Evolutionary conservation across 805 yeast genomes (phyloP).

Genomic region (Sugiyamaella lignohabitans): DNA sequence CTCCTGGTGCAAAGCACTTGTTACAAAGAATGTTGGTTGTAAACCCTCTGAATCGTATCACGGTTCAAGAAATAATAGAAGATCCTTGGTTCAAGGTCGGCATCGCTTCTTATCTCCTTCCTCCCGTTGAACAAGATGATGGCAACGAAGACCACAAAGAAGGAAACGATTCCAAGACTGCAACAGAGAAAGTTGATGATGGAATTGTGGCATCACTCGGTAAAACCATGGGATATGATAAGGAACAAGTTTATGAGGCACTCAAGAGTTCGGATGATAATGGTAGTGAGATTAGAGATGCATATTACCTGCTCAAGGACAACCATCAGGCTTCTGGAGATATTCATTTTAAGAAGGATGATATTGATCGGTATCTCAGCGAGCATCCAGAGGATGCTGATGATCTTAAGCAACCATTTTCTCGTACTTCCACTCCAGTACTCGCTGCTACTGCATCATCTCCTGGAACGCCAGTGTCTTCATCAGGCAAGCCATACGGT

Average conservation of each 20-base stretch:
- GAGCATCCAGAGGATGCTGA: conserved; percentile 12
- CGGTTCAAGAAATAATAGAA: conserved; percentile 85
- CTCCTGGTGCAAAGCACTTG: conserved; percentile 76
- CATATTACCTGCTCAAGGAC: conserved; percentile 73
- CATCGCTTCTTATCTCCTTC: conserved; percentile 71
- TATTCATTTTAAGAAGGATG: conserved; percentile 19
- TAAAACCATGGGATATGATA: conserved; percentile 82
- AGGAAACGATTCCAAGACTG: conserved; percentile 28
- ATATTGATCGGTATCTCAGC: conserved; percentile 16
- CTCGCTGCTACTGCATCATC: conserved; percentile 3
- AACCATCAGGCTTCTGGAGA: conserved; percentile 39
- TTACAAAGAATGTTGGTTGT: conserved; percentile 89
- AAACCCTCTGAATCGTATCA: conserved; percentile 87
- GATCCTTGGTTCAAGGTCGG: conserved; percentile 89
- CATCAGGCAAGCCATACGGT: conserved; percentile 12
- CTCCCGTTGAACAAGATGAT: conserved; percentile 38
- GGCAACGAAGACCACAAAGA: conserved; percentile 10
- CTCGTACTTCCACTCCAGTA: conserved; percentile 3
- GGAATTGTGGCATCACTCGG: conserved; percentile 68
- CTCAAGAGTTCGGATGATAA: conserved; percentile 36
- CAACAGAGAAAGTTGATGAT: conserved; percentile 48
- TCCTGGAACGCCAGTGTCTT: conserved; percentile 2
- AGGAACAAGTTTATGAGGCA: conserved; percentile 74
- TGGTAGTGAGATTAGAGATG: conserved; percentile 70
- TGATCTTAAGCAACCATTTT: background rate